Conservation (phyloP, 139 green algal genomes). For the Eudorina sp. region DNA sequence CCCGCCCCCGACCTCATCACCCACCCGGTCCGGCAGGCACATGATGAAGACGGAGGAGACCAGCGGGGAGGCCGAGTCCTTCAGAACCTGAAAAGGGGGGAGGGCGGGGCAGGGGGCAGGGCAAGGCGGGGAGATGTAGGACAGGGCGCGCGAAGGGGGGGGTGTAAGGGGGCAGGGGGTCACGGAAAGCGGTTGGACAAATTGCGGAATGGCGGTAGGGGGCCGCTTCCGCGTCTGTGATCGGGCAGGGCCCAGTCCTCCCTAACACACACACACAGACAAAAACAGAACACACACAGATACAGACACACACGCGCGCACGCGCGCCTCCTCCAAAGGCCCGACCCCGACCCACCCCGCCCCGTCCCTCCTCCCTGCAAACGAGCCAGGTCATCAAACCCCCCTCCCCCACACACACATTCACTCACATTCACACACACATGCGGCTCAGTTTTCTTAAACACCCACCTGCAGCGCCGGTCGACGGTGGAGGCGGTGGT, state of each 20-base stretch:
- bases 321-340: neutral
- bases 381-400: too few relatives aligned
- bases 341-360: neutral
- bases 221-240: too few relatives aligned
- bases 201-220: too few relatives aligned
- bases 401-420: neutral
- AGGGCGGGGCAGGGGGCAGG: neutral
- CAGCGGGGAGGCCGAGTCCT: conserved; percentile 49
- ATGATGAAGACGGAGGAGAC: conserved; percentile 96
- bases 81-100: conserved; percentile 3
- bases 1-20: neutral
- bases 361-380: neutral
- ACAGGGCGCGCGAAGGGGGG: neutral
- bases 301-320: neutral
- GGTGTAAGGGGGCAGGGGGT: neutral
- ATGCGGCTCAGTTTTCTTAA: neutral
- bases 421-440: neutral
- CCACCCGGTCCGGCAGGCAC: conserved; percentile 89
- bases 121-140: neutral
- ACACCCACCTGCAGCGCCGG: conserved; percentile 73
- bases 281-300: neutral
- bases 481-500: conserved; percentile 92
- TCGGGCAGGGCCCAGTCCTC: too few relatives aligned
- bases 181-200: too few relatives aligned
- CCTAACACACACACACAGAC: neutral